Conservation (phyloP, 257 asterid species). For the Solanum appendiculatum region DNA sequence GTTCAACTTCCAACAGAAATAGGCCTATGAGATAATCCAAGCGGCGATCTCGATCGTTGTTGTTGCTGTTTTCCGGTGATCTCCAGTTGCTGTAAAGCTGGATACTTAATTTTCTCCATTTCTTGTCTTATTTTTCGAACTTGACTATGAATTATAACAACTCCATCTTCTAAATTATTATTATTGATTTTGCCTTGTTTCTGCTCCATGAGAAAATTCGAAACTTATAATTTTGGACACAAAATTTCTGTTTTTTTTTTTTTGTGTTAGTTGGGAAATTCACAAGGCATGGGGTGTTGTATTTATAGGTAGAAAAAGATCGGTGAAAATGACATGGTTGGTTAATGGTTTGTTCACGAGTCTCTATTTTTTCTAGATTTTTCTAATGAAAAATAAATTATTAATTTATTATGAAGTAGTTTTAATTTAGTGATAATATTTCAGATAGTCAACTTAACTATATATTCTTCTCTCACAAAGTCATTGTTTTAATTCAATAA, state of each 20-base stretch:
- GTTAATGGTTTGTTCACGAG: constrained; percentile 9
- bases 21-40: constrained; percentile 41
- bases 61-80: constrained; percentile 19
- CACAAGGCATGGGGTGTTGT: not conserved
- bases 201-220: not conserved
- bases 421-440: too few species aligned
- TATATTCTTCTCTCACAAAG: too few species aligned
- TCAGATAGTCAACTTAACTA: too few species aligned
- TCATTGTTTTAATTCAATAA: too few species aligned
- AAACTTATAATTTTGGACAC: not conserved
- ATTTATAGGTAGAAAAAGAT: constrained; percentile 14
- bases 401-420: too few species aligned
- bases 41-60: constrained; percentile 54
- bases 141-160: constrained; percentile 59
- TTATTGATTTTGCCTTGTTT: not conserved
- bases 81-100: constrained; percentile 41
- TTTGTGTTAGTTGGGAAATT: not conserved
- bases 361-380: not conserved
- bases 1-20: constrained; percentile 43
- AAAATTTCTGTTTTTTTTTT: not conserved
- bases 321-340: constrained; percentile 7
- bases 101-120: constrained; percentile 49
- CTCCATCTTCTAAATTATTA: constrained; percentile 3
- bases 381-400: not conserved
- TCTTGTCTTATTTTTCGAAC: constrained; percentile 58